Percentiles rank a stretch among this genome's conserved stretches.
Evolutionary conservation across 495 filamentous ascomycete species (phyloP).

Genomic region (Xylaria palmicola): DNA sequence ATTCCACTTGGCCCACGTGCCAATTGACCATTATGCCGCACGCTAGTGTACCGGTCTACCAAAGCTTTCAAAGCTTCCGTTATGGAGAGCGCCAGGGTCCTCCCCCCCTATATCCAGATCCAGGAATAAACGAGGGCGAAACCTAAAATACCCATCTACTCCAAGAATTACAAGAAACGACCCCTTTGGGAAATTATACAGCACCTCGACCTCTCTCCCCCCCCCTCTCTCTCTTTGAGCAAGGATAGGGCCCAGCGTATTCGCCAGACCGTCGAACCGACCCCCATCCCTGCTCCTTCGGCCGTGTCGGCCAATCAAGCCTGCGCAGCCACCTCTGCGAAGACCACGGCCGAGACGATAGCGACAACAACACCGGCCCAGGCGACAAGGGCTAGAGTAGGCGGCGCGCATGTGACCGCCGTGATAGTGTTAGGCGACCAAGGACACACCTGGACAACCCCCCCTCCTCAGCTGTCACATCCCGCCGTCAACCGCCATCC

Average conservation of each 20-base stretch:
- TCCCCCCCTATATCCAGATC: neutral
- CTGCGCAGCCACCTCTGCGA: neutral
- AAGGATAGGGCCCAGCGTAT: no score
- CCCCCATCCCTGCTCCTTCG: neutral
- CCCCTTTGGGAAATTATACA: no score
- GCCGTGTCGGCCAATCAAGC: neutral
- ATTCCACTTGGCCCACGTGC: constrained; percentile 3
- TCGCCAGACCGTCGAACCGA: no score
- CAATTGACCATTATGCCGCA: neutral
- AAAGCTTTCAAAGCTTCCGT: neutral
- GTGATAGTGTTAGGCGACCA: no score
- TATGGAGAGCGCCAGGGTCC: neutral
- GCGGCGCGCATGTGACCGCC: constrained; percentile 31
- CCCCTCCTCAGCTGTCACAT: constrained; percentile 24
- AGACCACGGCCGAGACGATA: constrained; percentile 8
- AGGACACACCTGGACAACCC: constrained; percentile 27
- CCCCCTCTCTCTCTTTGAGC: no score
- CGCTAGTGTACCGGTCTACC: neutral
- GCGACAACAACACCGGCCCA: neutral
- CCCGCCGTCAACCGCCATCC: constrained; percentile 20
- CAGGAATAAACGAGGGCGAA: neutral
- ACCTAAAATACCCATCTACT: neutral
- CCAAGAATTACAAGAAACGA: neutral
- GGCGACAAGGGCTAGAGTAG: constrained; percentile 20
- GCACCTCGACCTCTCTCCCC: no score